A percentile compares a stretch with the other conserved stretches of the same genome.
Evolutionary conservation across 2,329 filamentous ascomycete genomes (phyloP).

Genomic region (Raffaelea arxii): DNA sequence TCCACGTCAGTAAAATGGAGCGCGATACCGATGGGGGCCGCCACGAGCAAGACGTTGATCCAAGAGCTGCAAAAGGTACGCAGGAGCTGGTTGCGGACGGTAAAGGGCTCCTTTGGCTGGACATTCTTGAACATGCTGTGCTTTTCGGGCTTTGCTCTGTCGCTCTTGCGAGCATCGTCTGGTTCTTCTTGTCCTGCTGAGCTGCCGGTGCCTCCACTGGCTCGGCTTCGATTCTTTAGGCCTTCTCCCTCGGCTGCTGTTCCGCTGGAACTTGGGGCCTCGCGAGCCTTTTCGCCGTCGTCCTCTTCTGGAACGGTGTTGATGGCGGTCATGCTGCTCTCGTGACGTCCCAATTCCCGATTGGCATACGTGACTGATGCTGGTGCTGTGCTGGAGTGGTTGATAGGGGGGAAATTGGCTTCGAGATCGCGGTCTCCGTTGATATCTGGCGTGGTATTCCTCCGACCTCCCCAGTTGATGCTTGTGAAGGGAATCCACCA

Average conservation of each 20-base stretch:
- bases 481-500: slow-evolving; percentile 36
- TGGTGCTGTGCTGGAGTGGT: slow-evolving; percentile 23
- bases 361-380: slow-evolving; percentile 4
- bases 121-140: slow-evolving; percentile 34
- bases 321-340: slow-evolving; percentile 1
- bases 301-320: slow-evolving; percentile 1
- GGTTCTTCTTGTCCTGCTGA: slow-evolving; percentile 4
- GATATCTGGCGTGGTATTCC: slow-evolving; percentile 19
- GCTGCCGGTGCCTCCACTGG: slow-evolving; percentile 11
- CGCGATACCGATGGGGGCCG: slow-evolving; percentile 71
- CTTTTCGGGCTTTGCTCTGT: slow-evolving; percentile 30
- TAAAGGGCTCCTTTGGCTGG: slow-evolving; percentile 45
- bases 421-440: slow-evolving; percentile 26
- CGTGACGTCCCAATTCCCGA: not conserved
- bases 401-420: slow-evolving; percentile 20
- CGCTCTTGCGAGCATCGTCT: slow-evolving; percentile 16
- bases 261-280: slow-evolving; percentile 4
- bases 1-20: slow-evolving; percentile 46
- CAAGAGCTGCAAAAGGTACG: slow-evolving; percentile 73
- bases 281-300: not conserved
- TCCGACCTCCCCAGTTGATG: slow-evolving; percentile 24
- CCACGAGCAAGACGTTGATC: slow-evolving; percentile 74
- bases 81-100: slow-evolving; percentile 55
- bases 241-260: slow-evolving; percentile 8
- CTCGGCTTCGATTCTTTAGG: slow-evolving; percentile 16